These are phyloP conservation scores for Termitomyces sp. DNA, from an alignment of 768 basidiomycete species.

Conservation along the genomic window DNA sequence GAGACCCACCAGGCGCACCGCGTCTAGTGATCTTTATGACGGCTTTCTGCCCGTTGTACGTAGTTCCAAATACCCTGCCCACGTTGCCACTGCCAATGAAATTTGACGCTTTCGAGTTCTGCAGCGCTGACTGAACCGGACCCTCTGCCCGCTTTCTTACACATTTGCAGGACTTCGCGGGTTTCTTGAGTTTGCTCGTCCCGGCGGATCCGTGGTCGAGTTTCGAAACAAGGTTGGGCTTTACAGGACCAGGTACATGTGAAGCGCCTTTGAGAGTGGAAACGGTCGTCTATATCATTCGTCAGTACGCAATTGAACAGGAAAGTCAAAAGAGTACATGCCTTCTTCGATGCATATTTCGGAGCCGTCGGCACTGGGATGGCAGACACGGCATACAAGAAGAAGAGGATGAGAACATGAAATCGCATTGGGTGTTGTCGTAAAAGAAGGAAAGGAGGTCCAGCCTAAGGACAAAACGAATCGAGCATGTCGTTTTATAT, in stretches of 20 bases:
- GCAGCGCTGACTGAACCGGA: not conserved
- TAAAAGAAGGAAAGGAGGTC: not conserved
- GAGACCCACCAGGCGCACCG: not conserved
- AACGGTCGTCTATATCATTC: not conserved
- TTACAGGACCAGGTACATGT: not conserved
- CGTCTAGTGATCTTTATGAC: not conserved
- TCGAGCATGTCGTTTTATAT: not conserved
- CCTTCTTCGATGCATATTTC: not conserved
- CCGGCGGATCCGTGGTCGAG: not conserved
- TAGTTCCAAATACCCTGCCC: not conserved
- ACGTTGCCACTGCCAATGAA: not conserved
- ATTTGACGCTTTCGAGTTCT: not conserved
- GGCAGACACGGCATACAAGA: not conserved
- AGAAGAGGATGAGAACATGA: not conserved
- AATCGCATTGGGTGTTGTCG: not conserved
- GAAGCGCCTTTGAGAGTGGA: not conserved
- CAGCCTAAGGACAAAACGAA: not conserved
- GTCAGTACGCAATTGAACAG: not conserved
- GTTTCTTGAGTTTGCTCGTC: not conserved
- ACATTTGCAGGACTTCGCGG: not conserved
- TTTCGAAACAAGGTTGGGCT: not conserved
- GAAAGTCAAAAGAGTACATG: not conserved
- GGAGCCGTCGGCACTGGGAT: not conserved
- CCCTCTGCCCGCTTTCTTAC: not conserved
- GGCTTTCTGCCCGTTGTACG: not conserved